These are phyloP conservation scores for Naematelia encephala DNA, from an alignment of 768 basidiomycete genomes.

Conservation along the genomic window DNA sequence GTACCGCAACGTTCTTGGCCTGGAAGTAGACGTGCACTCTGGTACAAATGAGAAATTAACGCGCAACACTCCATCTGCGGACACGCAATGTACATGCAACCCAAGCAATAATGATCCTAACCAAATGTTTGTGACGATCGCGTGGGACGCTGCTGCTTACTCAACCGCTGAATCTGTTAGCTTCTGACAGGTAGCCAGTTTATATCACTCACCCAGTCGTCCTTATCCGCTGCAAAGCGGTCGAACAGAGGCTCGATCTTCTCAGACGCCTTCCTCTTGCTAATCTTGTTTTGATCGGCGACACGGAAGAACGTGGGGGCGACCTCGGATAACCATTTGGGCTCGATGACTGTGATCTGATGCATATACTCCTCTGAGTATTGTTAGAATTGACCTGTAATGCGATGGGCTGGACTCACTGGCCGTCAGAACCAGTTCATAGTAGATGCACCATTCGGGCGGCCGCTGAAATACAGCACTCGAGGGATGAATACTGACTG, in stretches of 20 bases:
- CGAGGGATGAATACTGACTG: constrained; percentile 96
- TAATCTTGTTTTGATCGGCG: constrained; percentile 92
- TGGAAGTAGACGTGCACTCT: too few species aligned
- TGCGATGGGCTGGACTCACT: constrained; percentile 69
- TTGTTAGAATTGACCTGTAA: constrained; percentile 4
- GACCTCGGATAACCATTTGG: constrained; percentile 97
- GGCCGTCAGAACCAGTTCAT: constrained; percentile 94
- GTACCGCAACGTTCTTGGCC: too few species aligned
- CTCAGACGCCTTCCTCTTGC: constrained; percentile 51
- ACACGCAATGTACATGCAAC: neutral
- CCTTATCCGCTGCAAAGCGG: constrained; percentile 58
- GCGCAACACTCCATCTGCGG: too few species aligned
- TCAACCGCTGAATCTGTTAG: constrained; percentile 29
- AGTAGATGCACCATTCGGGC: constrained; percentile 70
- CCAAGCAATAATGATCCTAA: neutral
- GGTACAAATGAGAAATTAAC: too few species aligned
- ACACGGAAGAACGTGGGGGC: constrained; percentile 99
- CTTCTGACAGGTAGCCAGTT: neutral
- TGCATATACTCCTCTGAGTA: constrained; percentile 49
- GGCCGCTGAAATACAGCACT: constrained; percentile 89
- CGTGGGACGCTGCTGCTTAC: constrained; percentile 47
- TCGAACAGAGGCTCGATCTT: constrained; percentile 96
- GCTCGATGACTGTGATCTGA: constrained; percentile 80
- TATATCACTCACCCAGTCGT: constrained; percentile 60
- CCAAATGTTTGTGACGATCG: constrained; percentile 47